Base-by-base conservation (phyloP, 768 basidiomycete species). In the Boletus pseudo-olivaceus region DNA sequence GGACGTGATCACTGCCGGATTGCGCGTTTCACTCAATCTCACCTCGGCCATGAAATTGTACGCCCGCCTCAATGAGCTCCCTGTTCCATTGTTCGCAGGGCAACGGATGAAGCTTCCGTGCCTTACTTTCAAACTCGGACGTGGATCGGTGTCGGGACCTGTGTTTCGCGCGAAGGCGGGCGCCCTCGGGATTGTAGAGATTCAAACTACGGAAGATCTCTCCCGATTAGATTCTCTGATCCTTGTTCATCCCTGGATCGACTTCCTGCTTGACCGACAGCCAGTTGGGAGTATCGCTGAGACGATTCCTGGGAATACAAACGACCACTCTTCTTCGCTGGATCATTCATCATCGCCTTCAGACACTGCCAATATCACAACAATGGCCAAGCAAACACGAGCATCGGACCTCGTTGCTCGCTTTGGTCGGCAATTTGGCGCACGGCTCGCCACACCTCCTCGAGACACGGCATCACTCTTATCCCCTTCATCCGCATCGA, bases 231-330 rank as follows among this genome's bases (percentile, higher is more conserved):
- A 44, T 0, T 26, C 49, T 12, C 50, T 59, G 0, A 41, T 27
- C 19, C 49, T 62, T 11, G 34, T 59, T 20, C 61, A 63, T 23
- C 57, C 61, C 0, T 63, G 61, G 61, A 50, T 63, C 8, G 48
- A 58, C 26, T 44, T 51, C 14, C 55, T 62, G 14, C 55, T 62
- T 1, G 37, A 52, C 17, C 32, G 41, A 5, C 51, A 35, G 11
- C 48, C 41, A 5, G 33, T 48, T 2, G 49, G 42, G 37, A 14
- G 17, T 23, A 15, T 7, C 1, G 3, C 8, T 14, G 48, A 11
- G 23, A 14, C 3, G 5, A 1, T 12, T 5, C 3, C 7, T 4
- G 23, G 4, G 23, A 50, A 44, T 23, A 19, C 1, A 5, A 34
- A 50, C 7, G 38, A 23, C 2, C 20, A 8, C 5, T 5, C 15